Evolutionary conservation across 306 rosid species (phyloP).

Genomic region (Rosa persica): DNA sequence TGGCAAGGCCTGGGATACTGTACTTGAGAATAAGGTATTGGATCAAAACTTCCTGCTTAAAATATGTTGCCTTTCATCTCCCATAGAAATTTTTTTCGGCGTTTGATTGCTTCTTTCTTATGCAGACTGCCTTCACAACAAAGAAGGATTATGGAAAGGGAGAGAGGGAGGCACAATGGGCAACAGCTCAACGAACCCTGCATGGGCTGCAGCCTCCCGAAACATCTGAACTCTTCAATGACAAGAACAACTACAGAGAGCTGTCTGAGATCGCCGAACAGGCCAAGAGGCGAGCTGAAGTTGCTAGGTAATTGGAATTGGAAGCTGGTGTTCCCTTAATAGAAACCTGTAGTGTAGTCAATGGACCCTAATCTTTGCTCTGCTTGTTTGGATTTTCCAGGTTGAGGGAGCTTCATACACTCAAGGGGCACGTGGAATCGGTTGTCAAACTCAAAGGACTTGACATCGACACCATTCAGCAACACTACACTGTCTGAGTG

Average conservation of each 20-base stretch:
- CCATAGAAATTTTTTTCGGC: neutral
- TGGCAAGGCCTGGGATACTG: constrained; percentile 81
- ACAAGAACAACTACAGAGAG: constrained; percentile 54
- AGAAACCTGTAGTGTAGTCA: neutral
- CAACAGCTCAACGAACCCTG: constrained; percentile 76
- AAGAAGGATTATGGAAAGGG: constrained; percentile 84
- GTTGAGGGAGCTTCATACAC: constrained; percentile 89
- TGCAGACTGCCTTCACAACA: constrained; percentile 74
- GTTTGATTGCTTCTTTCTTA: neutral
- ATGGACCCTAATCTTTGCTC: neutral
- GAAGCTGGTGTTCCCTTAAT: neutral
- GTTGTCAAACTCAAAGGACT: constrained; percentile 90
- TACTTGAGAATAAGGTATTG: constrained; percentile 63
- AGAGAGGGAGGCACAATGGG: constrained; percentile 93
- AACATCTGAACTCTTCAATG: constrained; percentile 37
- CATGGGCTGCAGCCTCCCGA: constrained; percentile 84
- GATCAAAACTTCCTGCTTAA: neutral
- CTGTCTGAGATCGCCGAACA: constrained; percentile 78
- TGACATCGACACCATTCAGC: constrained; percentile 86
- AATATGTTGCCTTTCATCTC: neutral
- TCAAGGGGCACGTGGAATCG: constrained; percentile 89
- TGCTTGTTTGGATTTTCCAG: constrained; percentile 27
- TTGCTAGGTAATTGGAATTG: constrained; percentile 50
- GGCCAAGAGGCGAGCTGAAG: constrained; percentile 82
- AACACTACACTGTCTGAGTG: constrained; percentile 76